Base-by-base conservation (phyloP, 345 rosid species). In the Populus davidiana region DNA sequence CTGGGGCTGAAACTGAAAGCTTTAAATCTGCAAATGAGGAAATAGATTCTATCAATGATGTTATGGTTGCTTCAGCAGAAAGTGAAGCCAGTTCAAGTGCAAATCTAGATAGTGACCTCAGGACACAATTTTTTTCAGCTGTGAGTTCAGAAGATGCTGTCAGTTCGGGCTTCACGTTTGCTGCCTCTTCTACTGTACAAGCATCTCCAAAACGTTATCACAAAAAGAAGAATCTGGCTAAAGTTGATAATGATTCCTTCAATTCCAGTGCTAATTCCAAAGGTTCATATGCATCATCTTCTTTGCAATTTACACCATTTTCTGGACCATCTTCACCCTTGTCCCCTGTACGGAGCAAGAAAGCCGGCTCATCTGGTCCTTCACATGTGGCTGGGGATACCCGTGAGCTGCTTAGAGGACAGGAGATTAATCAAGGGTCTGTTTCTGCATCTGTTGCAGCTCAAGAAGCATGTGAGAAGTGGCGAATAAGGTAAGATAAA, bases 391-490 rank as follows among this genome's bases (percentile, higher is more conserved):
- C 68, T 50, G 75, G 79, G 23, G 86, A 83, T 78, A 83, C 81
- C 71, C 65, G 82, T 73, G 82, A 75, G 77, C 82, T 80, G 65
- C 80, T 73, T 71, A 87, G 78, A 76, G 90, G 79, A 78, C 88
- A 76, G 69, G 88, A 82, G 21, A 75, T 74, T 70, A 84, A 88
- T 61, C 84, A 82, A 64, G 87, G 77, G 78, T 67, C 92, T 82
- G 81, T 75, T 76, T 69, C 87, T 67, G 81, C 85, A 77, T 73
- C 86, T 33, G 47, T 81, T 77, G 90, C 86, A 77, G 88, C 91
- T 73, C 94, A 90, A 78, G 99, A 96, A 88, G 88, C 91, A 75
- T 94, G 99, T 79, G 98, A 96, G 86, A 96, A 90, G 86, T 96
- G 98, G 98, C 94, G 99, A 61, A 78, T 92, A 82, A 96, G 98